These are phyloP conservation scores for Pisolithus marmoratus DNA, from an alignment of 768 basidiomycete genomes.

Conservation along the genomic window DNA sequence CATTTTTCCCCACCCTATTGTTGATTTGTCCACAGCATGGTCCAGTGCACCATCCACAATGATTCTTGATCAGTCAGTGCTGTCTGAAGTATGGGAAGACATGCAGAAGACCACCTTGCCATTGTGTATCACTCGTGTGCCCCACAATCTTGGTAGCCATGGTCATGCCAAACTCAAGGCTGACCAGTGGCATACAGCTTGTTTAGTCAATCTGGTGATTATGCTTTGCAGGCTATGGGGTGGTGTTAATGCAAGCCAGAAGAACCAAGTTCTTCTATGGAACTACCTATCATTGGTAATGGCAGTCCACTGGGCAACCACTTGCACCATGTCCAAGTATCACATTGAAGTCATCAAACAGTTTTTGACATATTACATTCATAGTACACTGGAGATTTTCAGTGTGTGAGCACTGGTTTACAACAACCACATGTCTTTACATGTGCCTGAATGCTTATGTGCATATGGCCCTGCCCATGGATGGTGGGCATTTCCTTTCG, in stretches of 20 bases:
- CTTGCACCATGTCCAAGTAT: background rate
- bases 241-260: background rate
- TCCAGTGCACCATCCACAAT: background rate
- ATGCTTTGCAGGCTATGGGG: constrained; percentile 28
- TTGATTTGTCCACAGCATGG: background rate
- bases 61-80: background rate
- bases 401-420: background rate
- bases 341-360: background rate
- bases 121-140: constrained; percentile 18
- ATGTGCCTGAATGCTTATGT: constrained; percentile 26
- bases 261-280: background rate
- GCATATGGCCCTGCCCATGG: constrained; percentile 24
- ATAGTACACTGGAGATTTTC: background rate
- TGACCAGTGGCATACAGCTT: constrained; percentile 18
- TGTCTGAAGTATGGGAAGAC: constrained; percentile 4
- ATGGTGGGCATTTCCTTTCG: constrained; percentile 23
- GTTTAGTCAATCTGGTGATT: constrained; percentile 21
- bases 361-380: background rate
- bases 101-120: constrained; percentile 10
- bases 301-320: background rate
- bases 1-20: background rate
- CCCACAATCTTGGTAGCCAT: constrained; percentile 27
- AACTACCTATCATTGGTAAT: constrained; percentile 1
- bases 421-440: constrained; percentile 38
- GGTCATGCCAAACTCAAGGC: constrained; percentile 31